These are phyloP conservation scores for Breviolum minutum DNA, from an alignment of 73 alveolate genomes.

Conservation along the genomic window DNA sequence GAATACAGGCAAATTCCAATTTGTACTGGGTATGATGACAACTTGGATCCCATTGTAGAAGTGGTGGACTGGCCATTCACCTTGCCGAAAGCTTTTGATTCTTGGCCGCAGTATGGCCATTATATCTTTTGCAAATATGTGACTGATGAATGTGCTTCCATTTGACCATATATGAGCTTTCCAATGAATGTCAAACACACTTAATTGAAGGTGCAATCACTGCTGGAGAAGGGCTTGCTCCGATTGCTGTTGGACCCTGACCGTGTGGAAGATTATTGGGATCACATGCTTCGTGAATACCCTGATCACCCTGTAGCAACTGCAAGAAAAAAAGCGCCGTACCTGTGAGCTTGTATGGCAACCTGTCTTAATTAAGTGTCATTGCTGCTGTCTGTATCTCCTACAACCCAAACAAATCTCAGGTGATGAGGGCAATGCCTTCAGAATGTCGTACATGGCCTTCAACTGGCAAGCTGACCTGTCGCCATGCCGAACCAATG, in stretches of 20 bases:
- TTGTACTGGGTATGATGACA: neutral
- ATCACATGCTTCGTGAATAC: neutral
- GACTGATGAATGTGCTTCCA: neutral
- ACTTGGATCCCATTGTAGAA: neutral
- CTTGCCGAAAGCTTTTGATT: neutral
- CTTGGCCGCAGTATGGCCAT: neutral
- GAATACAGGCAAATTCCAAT: neutral
- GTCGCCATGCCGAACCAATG: neutral
- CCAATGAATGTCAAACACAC: neutral
- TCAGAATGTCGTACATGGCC: neutral
- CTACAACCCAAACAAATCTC: too few relatives aligned
- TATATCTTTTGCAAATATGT: neutral
- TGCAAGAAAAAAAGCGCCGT: neutral
- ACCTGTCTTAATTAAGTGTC: neutral
- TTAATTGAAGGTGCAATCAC: neutral
- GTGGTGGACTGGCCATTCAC: neutral
- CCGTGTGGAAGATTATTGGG: neutral
- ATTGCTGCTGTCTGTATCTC: too few relatives aligned
- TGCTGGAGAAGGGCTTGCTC: neutral
- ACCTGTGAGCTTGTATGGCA: neutral
- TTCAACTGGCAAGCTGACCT: neutral
- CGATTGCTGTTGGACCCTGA: neutral
- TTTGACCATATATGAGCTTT: too few relatives aligned
- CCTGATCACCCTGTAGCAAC: neutral
- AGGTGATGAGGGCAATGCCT: conserved; percentile 29